phyloP scores from a whole-genome alignment of 495 filamentous ascomycete genomes.

The Penicillium bialowiezense region DNA sequence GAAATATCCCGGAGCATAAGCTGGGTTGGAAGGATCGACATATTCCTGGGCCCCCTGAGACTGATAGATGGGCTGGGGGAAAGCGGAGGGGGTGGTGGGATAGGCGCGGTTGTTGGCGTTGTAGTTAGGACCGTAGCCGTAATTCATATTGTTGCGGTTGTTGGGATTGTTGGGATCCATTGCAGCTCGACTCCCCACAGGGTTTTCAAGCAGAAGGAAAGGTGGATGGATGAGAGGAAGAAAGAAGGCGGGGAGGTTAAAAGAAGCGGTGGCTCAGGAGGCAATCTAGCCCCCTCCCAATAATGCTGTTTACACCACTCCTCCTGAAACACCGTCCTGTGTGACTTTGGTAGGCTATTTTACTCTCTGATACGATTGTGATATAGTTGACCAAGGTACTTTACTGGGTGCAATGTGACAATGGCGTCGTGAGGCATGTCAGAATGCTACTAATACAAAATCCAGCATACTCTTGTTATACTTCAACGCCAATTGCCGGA shows the following conservation, averaged over 20 bases:
- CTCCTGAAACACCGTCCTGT: not conserved
- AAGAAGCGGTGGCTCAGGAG: slow-evolving; percentile 42
- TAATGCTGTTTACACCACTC: not conserved
- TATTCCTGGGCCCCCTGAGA: slow-evolving; percentile 59
- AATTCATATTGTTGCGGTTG: slow-evolving; percentile 69
- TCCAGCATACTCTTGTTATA: too few species aligned
- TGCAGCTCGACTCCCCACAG: slow-evolving; percentile 11
- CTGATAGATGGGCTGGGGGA: slow-evolving; percentile 83
- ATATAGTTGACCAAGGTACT: too few species aligned
- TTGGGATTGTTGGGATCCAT: slow-evolving; percentile 57
- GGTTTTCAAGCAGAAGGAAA: slow-evolving; percentile 2
- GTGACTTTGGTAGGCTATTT: not conserved
- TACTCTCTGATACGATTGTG: not conserved
- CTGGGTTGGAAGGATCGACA: slow-evolving; percentile 45
- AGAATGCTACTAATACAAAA: too few species aligned
- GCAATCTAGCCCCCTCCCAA: slow-evolving; percentile 17
- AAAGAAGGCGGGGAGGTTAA: slow-evolving; percentile 23
- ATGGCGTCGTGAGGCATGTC: too few species aligned
- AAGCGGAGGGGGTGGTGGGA: slow-evolving; percentile 95
- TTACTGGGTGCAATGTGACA: too few species aligned
- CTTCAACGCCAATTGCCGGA: too few species aligned
- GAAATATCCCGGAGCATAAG: slow-evolving; percentile 62
- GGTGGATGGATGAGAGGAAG: slow-evolving; percentile 7
- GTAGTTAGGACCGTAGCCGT: slow-evolving; percentile 62
- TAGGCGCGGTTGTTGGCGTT: slow-evolving; percentile 76